Percentiles rank a stretch among this genome's conserved stretches.
Conservation (phyloP, 2,329 filamentous ascomycete genomes). For the Pyrenophora tritici-repentis region DNA sequence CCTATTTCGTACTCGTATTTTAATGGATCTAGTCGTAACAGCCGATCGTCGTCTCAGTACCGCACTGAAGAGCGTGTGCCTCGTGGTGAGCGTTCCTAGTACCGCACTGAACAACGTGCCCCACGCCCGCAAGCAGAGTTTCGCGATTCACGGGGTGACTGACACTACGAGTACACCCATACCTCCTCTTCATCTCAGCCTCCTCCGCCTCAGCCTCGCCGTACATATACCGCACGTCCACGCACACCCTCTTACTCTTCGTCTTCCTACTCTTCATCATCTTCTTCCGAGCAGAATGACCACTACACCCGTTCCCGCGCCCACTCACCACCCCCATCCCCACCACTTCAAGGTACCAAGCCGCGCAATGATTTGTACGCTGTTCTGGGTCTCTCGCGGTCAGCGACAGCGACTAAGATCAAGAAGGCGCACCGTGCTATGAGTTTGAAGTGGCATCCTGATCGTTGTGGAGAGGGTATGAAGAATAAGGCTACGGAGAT, state of each 20-base stretch:
- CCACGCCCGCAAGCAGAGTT: background rate
- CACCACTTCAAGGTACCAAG: background rate
- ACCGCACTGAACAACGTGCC: background rate
- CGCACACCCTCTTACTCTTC: background rate
- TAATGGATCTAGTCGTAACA: background rate
- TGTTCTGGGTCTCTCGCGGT: conserved; percentile 76
- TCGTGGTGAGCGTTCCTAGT: background rate
- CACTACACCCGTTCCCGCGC: background rate
- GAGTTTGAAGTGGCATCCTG: conserved; percentile 93
- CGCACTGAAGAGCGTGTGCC: background rate
- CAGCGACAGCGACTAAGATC: conserved; percentile 77
- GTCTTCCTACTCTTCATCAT: background rate
- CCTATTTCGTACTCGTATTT: background rate
- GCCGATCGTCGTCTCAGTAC: background rate
- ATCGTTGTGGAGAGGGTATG: conserved; percentile 48
- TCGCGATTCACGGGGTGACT: background rate
- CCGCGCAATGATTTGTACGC: conserved; percentile 70
- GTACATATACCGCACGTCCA: too few relatives aligned
- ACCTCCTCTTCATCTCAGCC: too few relatives aligned
- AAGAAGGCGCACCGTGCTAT: conserved; percentile 96
- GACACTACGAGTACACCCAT: background rate
- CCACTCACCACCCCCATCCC: background rate
- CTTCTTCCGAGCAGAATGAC: background rate
- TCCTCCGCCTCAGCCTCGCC: too few relatives aligned
- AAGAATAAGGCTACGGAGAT: conserved; percentile 22